phyloP scores from a whole-genome alignment of 441 rosid genomes.

The Viola pubescens region DNA sequence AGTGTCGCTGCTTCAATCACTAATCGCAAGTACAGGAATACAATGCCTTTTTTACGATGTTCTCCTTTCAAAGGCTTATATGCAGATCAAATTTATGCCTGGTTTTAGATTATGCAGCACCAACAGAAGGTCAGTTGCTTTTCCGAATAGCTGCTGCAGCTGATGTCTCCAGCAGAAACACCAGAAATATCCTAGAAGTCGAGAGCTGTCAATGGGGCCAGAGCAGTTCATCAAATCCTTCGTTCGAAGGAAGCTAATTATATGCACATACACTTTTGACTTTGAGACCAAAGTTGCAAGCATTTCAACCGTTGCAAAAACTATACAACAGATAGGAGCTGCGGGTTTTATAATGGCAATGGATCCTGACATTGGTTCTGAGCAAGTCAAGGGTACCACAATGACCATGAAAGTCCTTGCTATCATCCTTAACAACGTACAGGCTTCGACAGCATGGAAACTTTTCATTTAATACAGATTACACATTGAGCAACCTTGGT shows the following conservation, averaged over 20 bases:
- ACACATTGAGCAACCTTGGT: conserved; percentile 13
- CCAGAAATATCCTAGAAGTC: conserved; percentile 19
- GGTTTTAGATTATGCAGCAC: conserved; percentile 27
- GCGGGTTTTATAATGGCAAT: conserved; percentile 43
- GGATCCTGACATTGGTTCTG: conserved; percentile 36
- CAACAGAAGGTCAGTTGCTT: conserved; percentile 29
- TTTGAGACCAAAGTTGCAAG: conserved; percentile 30
- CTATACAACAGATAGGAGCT: conserved; percentile 36
- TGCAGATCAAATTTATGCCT: too few relatives aligned
- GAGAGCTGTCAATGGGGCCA: conserved; percentile 38
- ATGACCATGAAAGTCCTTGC: conserved; percentile 36
- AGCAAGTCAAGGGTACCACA: conserved; percentile 31
- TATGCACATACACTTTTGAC: conserved; percentile 41
- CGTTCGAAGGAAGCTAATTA: conserved; percentile 33
- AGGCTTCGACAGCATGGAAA: conserved; percentile 32
- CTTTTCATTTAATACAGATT: not conserved
- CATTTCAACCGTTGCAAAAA: conserved; percentile 37
- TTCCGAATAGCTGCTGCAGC: conserved; percentile 38
- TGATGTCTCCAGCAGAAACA: conserved; percentile 34
- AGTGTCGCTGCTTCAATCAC: conserved; percentile 85
- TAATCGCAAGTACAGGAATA: conserved; percentile 58
- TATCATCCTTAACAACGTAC: conserved; percentile 37
- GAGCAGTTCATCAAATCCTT: conserved; percentile 27
- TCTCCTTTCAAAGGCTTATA: too few relatives aligned
- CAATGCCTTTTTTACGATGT: conserved; percentile 62